Base-by-base conservation (phyloP, 345 rosid species). In the Arabis alpina region DNA sequence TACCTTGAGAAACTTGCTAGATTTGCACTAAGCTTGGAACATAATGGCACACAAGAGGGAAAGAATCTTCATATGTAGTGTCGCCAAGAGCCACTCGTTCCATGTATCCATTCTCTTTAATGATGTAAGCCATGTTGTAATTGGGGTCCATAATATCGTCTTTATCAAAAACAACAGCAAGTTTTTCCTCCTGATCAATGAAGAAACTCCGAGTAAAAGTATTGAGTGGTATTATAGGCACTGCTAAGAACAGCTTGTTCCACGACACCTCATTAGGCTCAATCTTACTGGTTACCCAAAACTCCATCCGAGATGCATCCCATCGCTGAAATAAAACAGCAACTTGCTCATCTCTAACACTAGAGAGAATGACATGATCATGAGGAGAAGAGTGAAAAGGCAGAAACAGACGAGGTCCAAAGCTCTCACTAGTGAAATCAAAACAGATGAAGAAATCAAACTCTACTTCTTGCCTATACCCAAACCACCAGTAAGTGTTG, bases 1-100 rank as follows among this genome's bases (percentile, higher is more conserved):
- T 19, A 19, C 23, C 23, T 19, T 19, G 23, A 19, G n/a, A 23
- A 8, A 45, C 4, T 19, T 61, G 9, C 14, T 45, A 10, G 11
- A 61, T 45, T 47, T 19, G 40, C 4, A 61, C 50, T 9, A 37
- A 81, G 32, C 32, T 48, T 50, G 58, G 52, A 61, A 47, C 57
- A 59, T 48, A 58, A 4, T 49, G 48, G 34, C 66, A 70, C 52
- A 50, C 58, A 59, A 49, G 32, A 11, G 23, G 50, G 13, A 4
- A 28, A 11, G 23, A 43, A 15, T 8, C 1, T 7, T 0, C 1
- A 13, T 11, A 0, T 59, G 4, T 16, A 59, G 3, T 16, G 27
- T 2, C 23, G 9, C 66, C 74, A 3, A 60, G 41, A 25, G 39
- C 42, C 40, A 70, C 43, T 15, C 10, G 6, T 70, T 58, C 15